Evolutionary conservation across 148 eudicot genomes (phyloP), one percentile per base, ranked within the genome.

Genomic region (Limonium bicolor): DNA sequence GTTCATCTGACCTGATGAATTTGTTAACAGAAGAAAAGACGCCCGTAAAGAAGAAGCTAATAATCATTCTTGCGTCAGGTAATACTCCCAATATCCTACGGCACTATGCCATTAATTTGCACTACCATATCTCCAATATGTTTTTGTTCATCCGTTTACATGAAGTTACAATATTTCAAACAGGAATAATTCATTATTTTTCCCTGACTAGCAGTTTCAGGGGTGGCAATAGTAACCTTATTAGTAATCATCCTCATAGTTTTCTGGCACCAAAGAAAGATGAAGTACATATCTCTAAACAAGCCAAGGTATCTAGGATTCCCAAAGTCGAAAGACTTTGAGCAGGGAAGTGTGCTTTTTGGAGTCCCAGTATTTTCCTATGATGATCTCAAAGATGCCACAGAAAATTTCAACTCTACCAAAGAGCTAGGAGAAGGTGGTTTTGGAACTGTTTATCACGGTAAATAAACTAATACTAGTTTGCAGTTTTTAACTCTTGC

Each of bases 401-500:
- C 86, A 0, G 20, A 50, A 14, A 52, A 53, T 23, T 77, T 77
- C 32, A 69, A 67, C 46, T 34, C 71, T n/a, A 59, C 60, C 27
- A 66, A 29, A 27, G 71, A 61, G 50, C 68, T 73, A 7, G 85
- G 85, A 4, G 61, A 59, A 43, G 85, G 85, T 31, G 85, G 85
- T 12, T 73, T 43, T 39, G 77, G 86, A 50, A 57, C 52, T 15
- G 80, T 78, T 8, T 78, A 70, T 50, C 36, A 73, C 39, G 86
- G 86, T 78, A 51, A 64, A 58, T 34, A 58, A 2, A 30, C 11
- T 9, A 45, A n/a, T 42, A 50, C 10, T 15, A 13, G 29, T 14
- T 24, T 33, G 4, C 55, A 12, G 19, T 32, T 3, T 7, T 29
- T 29, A 29, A 8, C 33, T 29, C 12, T 29, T n/a, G 33, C 33